Conservation (phyloP, 805 yeast genomes). For the Wilhelminamyces savonicus region DNA sequence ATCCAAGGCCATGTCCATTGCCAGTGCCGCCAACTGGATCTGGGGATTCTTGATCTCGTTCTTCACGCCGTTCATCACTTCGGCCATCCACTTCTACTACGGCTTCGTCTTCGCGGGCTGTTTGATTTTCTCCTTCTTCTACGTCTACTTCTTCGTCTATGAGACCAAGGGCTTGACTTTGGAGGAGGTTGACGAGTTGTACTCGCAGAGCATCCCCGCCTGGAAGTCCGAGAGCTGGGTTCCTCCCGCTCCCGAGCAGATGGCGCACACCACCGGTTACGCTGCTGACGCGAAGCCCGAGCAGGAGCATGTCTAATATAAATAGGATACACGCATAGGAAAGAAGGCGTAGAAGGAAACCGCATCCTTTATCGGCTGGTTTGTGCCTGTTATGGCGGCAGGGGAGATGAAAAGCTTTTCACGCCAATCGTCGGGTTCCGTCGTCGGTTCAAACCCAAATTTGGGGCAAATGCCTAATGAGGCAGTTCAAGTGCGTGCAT, state of each 20-base stretch:
- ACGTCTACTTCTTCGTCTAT: constrained; percentile 65
- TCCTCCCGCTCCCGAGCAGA: constrained; percentile 36
- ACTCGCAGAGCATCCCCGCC: constrained; percentile 33
- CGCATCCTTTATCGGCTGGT: too few species aligned
- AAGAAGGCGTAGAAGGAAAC: constrained; percentile 1
- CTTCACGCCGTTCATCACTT: constrained; percentile 60
- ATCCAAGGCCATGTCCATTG: constrained; percentile 57
- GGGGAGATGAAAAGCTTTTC: too few species aligned
- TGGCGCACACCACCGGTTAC: constrained; percentile 33
- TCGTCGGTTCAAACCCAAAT: too few species aligned
- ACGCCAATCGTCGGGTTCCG: too few species aligned
- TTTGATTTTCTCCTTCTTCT: constrained; percentile 55
- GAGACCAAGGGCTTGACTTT: constrained; percentile 78
- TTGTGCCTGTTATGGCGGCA: too few species aligned
- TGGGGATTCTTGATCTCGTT: constrained; percentile 59
- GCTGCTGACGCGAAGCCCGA: constrained; percentile 28
- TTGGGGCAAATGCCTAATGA: too few species aligned
- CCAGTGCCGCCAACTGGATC: constrained; percentile 61
- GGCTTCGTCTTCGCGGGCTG: constrained; percentile 68
- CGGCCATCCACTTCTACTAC: constrained; percentile 54
- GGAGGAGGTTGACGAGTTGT: constrained; percentile 76
- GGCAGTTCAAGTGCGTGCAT: too few species aligned
- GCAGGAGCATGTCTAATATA: constrained; percentile 17
- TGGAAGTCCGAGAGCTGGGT: constrained; percentile 46
- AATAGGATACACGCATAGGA: too few species aligned